A percentile compares a stretch with the other conserved stretches of the same genome.
These are phyloP conservation scores for Rhynchospora tenuis DNA, from an alignment of 176 grass and related monocot species.

Conservation along the genomic window DNA sequence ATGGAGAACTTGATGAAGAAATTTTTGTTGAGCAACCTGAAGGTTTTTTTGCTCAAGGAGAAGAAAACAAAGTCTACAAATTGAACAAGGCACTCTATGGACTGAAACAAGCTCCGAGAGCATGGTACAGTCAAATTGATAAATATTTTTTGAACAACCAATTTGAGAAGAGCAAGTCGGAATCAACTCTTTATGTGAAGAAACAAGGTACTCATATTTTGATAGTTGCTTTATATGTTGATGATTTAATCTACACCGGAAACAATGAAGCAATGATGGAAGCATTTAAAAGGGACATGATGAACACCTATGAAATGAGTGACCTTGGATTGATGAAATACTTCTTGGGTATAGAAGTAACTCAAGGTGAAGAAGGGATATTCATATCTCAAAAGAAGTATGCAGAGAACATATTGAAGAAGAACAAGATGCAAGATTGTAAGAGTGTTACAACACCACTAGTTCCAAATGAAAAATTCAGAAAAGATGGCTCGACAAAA, in stretches of 20 bases:
- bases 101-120: neutral
- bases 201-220: conserved; percentile 13
- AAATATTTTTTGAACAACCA: conserved; percentile 11
- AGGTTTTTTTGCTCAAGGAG: too few relatives aligned
- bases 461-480: neutral
- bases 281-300: too few relatives aligned
- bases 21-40: too few relatives aligned
- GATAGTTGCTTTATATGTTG: conserved; percentile 15
- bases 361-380: neutral
- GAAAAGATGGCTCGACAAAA: neutral
- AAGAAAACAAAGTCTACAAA: too few relatives aligned
- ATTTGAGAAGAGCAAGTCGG: conserved; percentile 21
- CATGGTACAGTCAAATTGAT: conserved; percentile 11
- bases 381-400: conserved; percentile 6
- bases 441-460: neutral
- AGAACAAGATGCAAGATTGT: neutral
- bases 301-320: too few relatives aligned
- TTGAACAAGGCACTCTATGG: conserved; percentile 8
- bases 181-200: too few relatives aligned
- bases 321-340: too few relatives aligned
- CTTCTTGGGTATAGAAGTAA: neutral
- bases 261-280: too few relatives aligned
- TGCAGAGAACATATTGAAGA: neutral
- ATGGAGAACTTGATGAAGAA: too few relatives aligned
- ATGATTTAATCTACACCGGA: conserved; percentile 6